These are phyloP conservation scores for Globisporangium acanthophoron DNA, from an alignment of 352 stramenopile genomes.

Conservation along the genomic window DNA sequence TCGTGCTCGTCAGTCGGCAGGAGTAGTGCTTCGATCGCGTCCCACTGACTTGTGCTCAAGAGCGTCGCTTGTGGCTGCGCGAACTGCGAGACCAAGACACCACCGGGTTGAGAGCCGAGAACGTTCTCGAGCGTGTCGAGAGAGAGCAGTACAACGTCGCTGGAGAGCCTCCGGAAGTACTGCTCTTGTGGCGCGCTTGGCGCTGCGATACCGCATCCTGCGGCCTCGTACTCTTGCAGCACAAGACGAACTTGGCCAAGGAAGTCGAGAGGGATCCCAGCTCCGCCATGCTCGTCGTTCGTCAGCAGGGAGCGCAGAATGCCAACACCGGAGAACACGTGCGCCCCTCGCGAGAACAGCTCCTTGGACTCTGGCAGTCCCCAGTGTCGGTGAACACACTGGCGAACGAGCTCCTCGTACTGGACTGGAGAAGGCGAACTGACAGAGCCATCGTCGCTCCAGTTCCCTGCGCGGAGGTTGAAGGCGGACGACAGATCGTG, in stretches of 20 bases:
- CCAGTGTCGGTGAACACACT: slow-evolving; percentile 39
- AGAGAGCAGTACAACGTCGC: slow-evolving; percentile 21
- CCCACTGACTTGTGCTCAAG: slow-evolving; percentile 28
- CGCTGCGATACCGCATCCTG: slow-evolving; percentile 15
- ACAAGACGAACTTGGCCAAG: slow-evolving; percentile 21
- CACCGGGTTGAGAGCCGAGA: neutral
- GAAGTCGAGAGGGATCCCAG: slow-evolving; percentile 26
- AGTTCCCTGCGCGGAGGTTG: slow-evolving; percentile 4
- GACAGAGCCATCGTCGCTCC: neutral
- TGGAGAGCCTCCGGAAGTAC: slow-evolving; percentile 23
- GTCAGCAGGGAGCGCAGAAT: slow-evolving; percentile 26
- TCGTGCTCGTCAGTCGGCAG: neutral
- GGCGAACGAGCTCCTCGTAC: slow-evolving; percentile 20
- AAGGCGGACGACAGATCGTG: slow-evolving; percentile 28
- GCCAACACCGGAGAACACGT: slow-evolving; percentile 43
- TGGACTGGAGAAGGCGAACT: neutral
- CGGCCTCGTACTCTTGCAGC: slow-evolving; percentile 38
- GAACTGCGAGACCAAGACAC: slow-evolving; percentile 10
- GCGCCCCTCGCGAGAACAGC: slow-evolving; percentile 28
- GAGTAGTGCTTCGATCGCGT: slow-evolving; percentile 24
- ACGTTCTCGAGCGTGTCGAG: slow-evolving; percentile 41
- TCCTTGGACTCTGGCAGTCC: slow-evolving; percentile 23
- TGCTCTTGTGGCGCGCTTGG: slow-evolving; percentile 13
- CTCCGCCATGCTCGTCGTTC: neutral
- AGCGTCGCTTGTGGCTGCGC: slow-evolving; percentile 23